Evolutionary conservation across 148 eudicot species (phyloP).

Genomic region (Diospyros lotus): DNA sequence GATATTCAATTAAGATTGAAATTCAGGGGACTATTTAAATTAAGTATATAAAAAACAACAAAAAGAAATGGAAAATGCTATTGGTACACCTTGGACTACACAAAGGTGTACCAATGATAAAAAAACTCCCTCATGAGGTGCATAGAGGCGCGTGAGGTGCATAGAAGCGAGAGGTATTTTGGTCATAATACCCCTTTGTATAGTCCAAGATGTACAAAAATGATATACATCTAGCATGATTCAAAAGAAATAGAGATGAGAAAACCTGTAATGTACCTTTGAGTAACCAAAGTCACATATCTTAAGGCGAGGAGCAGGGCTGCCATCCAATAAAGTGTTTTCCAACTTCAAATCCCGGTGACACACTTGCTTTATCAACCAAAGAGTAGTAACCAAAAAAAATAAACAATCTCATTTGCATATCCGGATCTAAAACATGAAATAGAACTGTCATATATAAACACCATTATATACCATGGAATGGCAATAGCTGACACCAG

Average conservation of each 20-base stretch:
- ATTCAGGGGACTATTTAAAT: no score
- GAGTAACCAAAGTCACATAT: slow-evolving; percentile 97
- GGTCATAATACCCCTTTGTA: no score
- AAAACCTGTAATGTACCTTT: slow-evolving; percentile 42
- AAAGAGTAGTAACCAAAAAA: neutral
- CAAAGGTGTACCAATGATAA: neutral
- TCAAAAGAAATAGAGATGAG: neutral
- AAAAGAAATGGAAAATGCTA: neutral
- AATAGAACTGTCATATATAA: no score
- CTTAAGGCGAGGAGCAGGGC: slow-evolving; percentile 76
- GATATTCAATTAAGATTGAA: no score
- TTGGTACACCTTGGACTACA: no score
- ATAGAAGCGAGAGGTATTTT: no score
- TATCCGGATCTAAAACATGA: no score
- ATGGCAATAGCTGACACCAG: slow-evolving; percentile 92
- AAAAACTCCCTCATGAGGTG: no score
- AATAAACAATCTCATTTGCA: neutral
- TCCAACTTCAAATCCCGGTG: slow-evolving; percentile 92
- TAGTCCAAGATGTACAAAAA: no score
- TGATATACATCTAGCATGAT: no score
- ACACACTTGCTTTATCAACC: slow-evolving; percentile 68
- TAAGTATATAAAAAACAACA: no score
- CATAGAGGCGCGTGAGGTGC: no score
- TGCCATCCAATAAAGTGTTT: slow-evolving; percentile 90
- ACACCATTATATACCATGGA: slow-evolving; percentile 46